Percentiles rank a stretch among this genome's conserved stretches.
Conservation (phyloP, 495 filamentous ascomycete species). For the Xylaria scruposa region DNA sequence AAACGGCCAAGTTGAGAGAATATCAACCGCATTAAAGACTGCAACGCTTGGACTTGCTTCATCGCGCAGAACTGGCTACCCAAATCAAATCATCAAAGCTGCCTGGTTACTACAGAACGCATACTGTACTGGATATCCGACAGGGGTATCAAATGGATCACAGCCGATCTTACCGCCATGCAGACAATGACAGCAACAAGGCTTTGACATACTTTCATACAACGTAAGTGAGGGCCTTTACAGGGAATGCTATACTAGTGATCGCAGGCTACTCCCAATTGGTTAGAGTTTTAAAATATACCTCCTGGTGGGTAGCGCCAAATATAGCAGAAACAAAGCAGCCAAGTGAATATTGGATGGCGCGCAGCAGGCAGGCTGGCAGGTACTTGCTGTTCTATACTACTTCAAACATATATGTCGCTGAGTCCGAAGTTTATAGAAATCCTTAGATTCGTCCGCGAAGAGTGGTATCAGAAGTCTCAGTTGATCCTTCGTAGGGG, state of each 20-base stretch:
- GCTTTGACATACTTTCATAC: background rate
- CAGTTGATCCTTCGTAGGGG: constrained; percentile 7
- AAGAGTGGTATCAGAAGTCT: background rate
- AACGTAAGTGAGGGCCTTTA: background rate
- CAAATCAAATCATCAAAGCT: constrained; percentile 13
- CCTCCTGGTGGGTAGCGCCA: background rate
- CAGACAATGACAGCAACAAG: constrained; percentile 6
- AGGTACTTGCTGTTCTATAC: too few species aligned
- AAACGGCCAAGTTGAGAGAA: background rate
- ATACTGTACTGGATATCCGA: background rate
- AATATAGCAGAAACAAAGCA: background rate
- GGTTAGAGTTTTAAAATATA: background rate
- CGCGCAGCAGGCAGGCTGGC: background rate
- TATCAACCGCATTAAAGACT: background rate
- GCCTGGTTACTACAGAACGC: background rate
- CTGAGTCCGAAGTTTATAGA: background rate
- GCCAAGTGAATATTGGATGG: background rate
- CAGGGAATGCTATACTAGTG: background rate
- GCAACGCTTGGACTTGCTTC: background rate
- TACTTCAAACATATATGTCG: background rate
- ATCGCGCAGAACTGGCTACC: background rate
- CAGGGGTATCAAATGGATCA: background rate
- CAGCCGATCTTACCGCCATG: background rate
- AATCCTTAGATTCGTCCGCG: background rate
- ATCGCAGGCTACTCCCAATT: background rate